Conservation (phyloP, 352 stramenopile species). For the Globisporangium recalcitrans region DNA sequence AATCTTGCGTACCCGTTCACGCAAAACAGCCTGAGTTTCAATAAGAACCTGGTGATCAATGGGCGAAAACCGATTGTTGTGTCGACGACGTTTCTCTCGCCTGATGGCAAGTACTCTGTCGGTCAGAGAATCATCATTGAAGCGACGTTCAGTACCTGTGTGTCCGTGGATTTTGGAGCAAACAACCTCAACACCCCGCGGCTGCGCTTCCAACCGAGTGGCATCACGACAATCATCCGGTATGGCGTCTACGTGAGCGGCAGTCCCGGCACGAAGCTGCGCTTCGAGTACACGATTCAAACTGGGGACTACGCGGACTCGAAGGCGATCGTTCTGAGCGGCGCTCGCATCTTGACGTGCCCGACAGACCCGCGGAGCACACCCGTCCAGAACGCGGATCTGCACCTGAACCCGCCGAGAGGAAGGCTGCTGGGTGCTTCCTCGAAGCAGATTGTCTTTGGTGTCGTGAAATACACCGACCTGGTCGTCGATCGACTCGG, state of each 20-base stretch:
- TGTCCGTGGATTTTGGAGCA: slow-evolving; percentile 37
- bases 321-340: slow-evolving; percentile 54
- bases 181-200: slow-evolving; percentile 24
- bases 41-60: slow-evolving; percentile 64
- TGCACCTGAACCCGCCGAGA: slow-evolving; percentile 76
- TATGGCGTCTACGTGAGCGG: slow-evolving; percentile 57
- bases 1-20: slow-evolving; percentile 65
- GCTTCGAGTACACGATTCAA: slow-evolving; percentile 73
- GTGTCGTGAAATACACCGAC: slow-evolving; percentile 55
- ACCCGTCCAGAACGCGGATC: slow-evolving; percentile 51
- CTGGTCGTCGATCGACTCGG: slow-evolving; percentile 69
- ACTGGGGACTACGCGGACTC: slow-evolving; percentile 70
- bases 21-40: slow-evolving; percentile 61
- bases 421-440: slow-evolving; percentile 40
- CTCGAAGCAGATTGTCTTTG: slow-evolving; percentile 51
- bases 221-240: slow-evolving; percentile 43
- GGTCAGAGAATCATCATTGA: slow-evolving; percentile 56
- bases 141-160: slow-evolving; percentile 61
- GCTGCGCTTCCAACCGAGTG: slow-evolving; percentile 57
- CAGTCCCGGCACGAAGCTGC: slow-evolving; percentile 37
- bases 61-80: slow-evolving; percentile 60
- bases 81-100: slow-evolving; percentile 43
- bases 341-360: slow-evolving; percentile 66
- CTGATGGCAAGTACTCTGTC: slow-evolving; percentile 56
- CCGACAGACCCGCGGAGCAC: slow-evolving; percentile 23